phyloP scores from a whole-genome alignment of 2,329 filamentous ascomycete species.

The Diaporthe ilicicola region DNA sequence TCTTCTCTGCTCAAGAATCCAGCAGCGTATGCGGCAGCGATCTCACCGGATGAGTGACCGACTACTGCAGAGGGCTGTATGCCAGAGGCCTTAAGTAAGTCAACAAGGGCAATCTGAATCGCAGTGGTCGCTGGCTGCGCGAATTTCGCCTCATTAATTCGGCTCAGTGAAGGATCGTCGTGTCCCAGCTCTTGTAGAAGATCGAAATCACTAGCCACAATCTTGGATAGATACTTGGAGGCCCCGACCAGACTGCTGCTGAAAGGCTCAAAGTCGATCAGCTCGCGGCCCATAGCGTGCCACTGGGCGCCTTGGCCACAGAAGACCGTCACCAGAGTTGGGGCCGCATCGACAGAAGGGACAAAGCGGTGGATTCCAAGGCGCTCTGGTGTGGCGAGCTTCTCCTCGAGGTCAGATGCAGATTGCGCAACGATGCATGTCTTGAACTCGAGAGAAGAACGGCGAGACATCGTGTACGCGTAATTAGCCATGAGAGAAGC shows the following conservation, averaged over 20 bases:
- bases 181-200: conserved; percentile 35
- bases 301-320: conserved; percentile 49
- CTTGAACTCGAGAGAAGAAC: conserved; percentile 55
- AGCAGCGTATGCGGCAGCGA: conserved; percentile 54
- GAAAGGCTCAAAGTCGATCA: conserved; percentile 42
- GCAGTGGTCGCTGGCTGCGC: conserved; percentile 33
- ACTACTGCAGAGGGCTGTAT: conserved; percentile 41
- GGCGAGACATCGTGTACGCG: conserved; percentile 57
- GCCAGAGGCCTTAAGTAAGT: conserved; percentile 35
- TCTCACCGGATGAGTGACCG: conserved; percentile 57
- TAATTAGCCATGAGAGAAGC: conserved; percentile 47
- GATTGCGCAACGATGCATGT: conserved; percentile 48
- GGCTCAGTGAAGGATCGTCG: conserved; percentile 5
- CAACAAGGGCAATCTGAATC: conserved; percentile 37
- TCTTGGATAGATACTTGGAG: conserved; percentile 39
- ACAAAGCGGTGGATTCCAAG: conserved; percentile 17
- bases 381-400: conserved; percentile 28
- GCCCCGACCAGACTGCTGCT: conserved; percentile 40
- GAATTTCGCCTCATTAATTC: conserved; percentile 28
- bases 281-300: conserved; percentile 48
- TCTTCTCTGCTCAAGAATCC: conserved; percentile 46
- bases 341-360: conserved; percentile 13
- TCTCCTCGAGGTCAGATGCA: conserved; percentile 42
- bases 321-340: conserved; percentile 43
- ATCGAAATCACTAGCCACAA: conserved; percentile 37